A percentile compares a stretch with the other conserved stretches of the same genome.
Evolutionary conservation across 352 stramenopile species (phyloP).

Genomic region (Phytophthora agathidicida): DNA sequence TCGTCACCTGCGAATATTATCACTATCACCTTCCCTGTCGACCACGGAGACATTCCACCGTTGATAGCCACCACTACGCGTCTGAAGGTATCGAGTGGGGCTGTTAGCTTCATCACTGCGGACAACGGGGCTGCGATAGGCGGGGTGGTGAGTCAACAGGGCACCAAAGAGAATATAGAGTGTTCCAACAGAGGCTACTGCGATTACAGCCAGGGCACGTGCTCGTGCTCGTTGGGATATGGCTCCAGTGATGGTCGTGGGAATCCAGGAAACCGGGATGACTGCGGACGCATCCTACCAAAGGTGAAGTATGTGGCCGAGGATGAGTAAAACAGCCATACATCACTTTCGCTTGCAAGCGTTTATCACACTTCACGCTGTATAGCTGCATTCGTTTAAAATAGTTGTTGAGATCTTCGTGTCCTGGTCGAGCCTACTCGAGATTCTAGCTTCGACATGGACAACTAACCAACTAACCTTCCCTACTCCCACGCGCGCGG

Average conservation of each 20-base stretch:
- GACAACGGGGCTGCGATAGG: conserved; percentile 51
- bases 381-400: no score
- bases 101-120: conserved; percentile 31
- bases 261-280: conserved; percentile 51
- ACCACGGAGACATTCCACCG: conserved; percentile 55
- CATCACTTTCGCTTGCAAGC: no score
- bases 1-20: conserved; percentile 52
- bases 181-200: conserved; percentile 92
- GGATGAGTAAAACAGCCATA: no score
- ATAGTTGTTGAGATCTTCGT: no score
- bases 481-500: no score
- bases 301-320: conserved; percentile 20
- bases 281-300: conserved; percentile 62
- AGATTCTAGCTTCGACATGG: no score
- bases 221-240: conserved; percentile 56
- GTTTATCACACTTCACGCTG: no score
- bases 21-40: conserved; percentile 55
- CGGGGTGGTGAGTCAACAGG: conserved; percentile 50
- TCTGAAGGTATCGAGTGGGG: conserved; percentile 22
- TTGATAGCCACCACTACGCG: conserved; percentile 47
- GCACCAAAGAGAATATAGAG: conserved; percentile 89
- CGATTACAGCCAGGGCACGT: conserved; percentile 61
- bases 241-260: conserved; percentile 70
- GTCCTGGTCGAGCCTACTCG: no score
- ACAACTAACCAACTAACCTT: no score